Conservation (phyloP, 495 filamentous ascomycete genomes). For the Neurospora tetraspora region DNA sequence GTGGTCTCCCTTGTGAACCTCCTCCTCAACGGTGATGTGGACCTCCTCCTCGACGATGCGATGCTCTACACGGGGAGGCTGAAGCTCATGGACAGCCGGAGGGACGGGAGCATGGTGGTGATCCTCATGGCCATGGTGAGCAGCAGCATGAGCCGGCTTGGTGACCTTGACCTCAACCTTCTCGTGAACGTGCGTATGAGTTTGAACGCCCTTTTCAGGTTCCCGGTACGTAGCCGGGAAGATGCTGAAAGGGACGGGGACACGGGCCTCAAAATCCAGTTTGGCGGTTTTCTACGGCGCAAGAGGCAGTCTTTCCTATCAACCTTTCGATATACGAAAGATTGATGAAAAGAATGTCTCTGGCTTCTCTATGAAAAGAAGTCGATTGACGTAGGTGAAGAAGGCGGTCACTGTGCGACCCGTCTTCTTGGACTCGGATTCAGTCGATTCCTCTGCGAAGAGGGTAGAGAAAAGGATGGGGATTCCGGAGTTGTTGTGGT, state of each 20-base stretch:
- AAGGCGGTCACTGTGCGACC: constrained; percentile 24
- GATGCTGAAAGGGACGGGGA: constrained; percentile 98
- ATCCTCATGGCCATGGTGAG: constrained; percentile 74
- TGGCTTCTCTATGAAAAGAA: constrained; percentile 56
- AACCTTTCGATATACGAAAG: constrained; percentile 90
- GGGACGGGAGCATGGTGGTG: constrained; percentile 26
- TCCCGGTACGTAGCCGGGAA: constrained; percentile 98
- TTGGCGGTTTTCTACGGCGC: constrained; percentile 67
- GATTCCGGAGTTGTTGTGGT: constrained; percentile 12
- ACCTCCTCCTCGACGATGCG: constrained; percentile 74
- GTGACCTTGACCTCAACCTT: constrained; percentile 83
- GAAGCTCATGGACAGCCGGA: constrained; percentile 36
- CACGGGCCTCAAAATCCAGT: constrained; percentile 99
- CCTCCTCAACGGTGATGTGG: constrained; percentile 59
- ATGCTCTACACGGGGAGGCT: constrained; percentile 56
- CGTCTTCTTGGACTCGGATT: constrained; percentile 27
- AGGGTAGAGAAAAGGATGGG: constrained; percentile 7
- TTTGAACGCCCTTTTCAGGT: constrained; percentile 70
- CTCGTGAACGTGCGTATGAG: constrained; percentile 57
- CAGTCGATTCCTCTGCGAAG: constrained; percentile 14
- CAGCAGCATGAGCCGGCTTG: constrained; percentile 40
- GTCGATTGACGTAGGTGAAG: constrained; percentile 30
- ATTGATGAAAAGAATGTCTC: constrained; percentile 86
- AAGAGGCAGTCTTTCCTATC: constrained; percentile 76
- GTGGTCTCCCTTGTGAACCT: constrained; percentile 14